Evolutionary conservation across 2,329 filamentous ascomycete species (phyloP).

Genomic region (Chrysoporthe deuterocubensis): DNA sequence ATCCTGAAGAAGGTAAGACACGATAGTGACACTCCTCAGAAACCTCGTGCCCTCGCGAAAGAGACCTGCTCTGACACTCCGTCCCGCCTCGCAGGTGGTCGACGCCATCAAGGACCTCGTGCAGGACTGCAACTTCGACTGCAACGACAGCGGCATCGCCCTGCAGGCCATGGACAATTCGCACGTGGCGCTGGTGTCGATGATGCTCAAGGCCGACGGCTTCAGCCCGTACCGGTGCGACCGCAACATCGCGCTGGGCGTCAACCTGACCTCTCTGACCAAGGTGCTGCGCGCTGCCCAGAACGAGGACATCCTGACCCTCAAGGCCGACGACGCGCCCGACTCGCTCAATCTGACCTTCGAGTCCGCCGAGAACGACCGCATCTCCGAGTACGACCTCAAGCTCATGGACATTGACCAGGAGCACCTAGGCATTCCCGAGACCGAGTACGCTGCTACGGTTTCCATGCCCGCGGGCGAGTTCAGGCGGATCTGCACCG

Average conservation of each 20-base stretch:
- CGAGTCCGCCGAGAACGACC: conserved; percentile 85
- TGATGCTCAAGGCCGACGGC: conserved; percentile 95
- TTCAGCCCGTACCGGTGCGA: conserved; percentile 98
- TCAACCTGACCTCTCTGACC: conserved; percentile 94
- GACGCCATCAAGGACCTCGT: conserved; percentile 99
- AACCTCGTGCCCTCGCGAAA: conserved; percentile 6
- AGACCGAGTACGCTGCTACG: conserved; percentile 96
- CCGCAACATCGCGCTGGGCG: conserved; percentile 96
- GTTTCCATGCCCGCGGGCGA: conserved; percentile 87
- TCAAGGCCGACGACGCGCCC: conserved; percentile 96
- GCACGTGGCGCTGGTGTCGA: conserved; percentile 96
- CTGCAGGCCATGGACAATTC: conserved; percentile 99
- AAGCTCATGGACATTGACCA: conserved; percentile 99
- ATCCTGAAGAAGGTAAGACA: conserved; percentile 88
- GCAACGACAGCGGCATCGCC: conserved; percentile 98
- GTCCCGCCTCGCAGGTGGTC: conserved; percentile 69
- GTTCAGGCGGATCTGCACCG: conserved; percentile 93
- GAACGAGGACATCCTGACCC: conserved; percentile 90
- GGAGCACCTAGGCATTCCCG: conserved; percentile 97
- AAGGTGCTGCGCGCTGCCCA: conserved; percentile 96
- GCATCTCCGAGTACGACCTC: conserved; percentile 98
- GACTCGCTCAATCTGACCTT: conserved; percentile 96
- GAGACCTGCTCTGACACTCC: conserved; percentile 28
- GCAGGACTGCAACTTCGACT: conserved; percentile 99
- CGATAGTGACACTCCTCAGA: no score